Percentiles rank a stretch among this genome's conserved stretches.
phyloP scores from a whole-genome alignment of 345 rosid genomes.

The Salix dunnii region DNA sequence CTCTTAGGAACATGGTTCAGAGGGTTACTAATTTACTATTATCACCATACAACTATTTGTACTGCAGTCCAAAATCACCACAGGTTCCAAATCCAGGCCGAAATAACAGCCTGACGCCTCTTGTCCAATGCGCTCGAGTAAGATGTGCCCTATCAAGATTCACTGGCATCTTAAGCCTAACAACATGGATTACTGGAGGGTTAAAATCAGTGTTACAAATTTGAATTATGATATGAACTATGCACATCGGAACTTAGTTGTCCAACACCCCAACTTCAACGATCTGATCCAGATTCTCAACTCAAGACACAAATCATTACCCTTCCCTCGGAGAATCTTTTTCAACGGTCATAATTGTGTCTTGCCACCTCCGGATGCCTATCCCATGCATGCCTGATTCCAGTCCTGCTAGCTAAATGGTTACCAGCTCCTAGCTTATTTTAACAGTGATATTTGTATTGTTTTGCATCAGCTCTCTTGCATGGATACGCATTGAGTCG shows the following conservation, averaged over 20 bases:
- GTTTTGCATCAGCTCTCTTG: too few relatives aligned
- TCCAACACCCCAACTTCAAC: constrained; percentile 82
- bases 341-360: too few relatives aligned
- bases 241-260: constrained; percentile 74
- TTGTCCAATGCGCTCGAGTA: constrained; percentile 66
- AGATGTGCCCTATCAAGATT: constrained; percentile 88
- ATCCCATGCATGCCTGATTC: too few relatives aligned
- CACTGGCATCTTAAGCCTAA: constrained; percentile 91
- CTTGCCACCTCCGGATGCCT: too few relatives aligned
- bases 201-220: constrained; percentile 68
- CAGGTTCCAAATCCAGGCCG: too few relatives aligned
- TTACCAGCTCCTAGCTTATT: too few relatives aligned
- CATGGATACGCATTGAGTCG: too few relatives aligned
- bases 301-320: constrained; percentile 42
- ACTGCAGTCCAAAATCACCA: constrained; percentile 53
- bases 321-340: too few relatives aligned
- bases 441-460: too few relatives aligned
- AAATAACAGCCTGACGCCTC: constrained; percentile 24
- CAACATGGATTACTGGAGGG: constrained; percentile 86
- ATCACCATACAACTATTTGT: too few relatives aligned
- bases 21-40: too few relatives aligned
- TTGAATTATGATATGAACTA: constrained; percentile 82
- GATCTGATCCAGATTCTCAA: constrained; percentile 64
- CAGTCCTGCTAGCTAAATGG: too few relatives aligned
- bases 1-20: not conserved